These are phyloP conservation scores for Chara braunii DNA, from an alignment of 139 green algal species.

Conservation along the genomic window DNA sequence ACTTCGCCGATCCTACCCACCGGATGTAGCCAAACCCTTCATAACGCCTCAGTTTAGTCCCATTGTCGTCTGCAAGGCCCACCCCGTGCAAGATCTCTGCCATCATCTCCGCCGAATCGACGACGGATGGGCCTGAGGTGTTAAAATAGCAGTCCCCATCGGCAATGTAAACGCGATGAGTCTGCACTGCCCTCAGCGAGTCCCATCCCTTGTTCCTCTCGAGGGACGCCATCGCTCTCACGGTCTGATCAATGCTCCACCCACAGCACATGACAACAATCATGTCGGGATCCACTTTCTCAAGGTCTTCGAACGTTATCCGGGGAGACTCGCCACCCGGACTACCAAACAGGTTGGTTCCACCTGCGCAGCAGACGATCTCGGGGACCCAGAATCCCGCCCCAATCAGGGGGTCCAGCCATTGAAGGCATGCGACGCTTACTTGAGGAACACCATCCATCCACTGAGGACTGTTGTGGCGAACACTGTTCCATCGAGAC, in stretches of 20 bases:
- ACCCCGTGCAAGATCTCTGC: constrained; percentile 25
- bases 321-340: not conserved
- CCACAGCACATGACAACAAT: constrained; percentile 39
- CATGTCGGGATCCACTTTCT: constrained; percentile 17
- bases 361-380: constrained; percentile 25
- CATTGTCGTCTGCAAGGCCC: not conserved
- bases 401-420: constrained; percentile 36
- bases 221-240: constrained; percentile 3
- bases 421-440: constrained; percentile 35
- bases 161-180: constrained; percentile 12
- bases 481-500: constrained; percentile 1
- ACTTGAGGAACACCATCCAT: not conserved
- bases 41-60: constrained; percentile 2
- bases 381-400: constrained; percentile 41
- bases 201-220: constrained; percentile 7
- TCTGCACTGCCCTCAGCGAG: constrained; percentile 13
- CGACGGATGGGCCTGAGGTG: constrained; percentile 13
- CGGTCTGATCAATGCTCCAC: constrained; percentile 5
- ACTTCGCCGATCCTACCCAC: too few relatives aligned
- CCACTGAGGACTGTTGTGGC: not conserved
- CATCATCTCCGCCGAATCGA: constrained; percentile 22
- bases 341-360: constrained; percentile 9
- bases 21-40: not conserved
- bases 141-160: constrained; percentile 25
- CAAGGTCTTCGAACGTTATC: constrained; percentile 16